These are phyloP conservation scores for Alternaria consortialis DNA, from an alignment of 2,329 filamentous ascomycete genomes.

Conservation along the genomic window DNA sequence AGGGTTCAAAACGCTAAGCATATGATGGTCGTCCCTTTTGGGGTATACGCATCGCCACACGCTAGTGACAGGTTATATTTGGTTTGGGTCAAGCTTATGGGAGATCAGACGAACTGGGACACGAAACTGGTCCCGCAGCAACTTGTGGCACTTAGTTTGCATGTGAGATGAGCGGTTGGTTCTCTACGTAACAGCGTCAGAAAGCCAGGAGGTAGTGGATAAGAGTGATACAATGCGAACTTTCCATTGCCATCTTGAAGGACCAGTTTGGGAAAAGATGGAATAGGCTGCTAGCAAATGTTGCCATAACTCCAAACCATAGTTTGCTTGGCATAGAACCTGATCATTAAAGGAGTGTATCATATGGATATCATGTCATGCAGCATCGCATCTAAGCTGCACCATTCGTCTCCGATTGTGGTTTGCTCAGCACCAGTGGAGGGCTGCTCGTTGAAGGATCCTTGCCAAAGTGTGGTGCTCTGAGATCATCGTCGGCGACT, in stretches of 20 bases:
- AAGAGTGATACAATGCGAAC: not conserved
- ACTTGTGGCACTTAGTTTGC: no score
- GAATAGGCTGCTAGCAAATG: not conserved
- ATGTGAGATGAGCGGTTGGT: no score
- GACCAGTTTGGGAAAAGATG: not conserved
- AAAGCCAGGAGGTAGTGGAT: not conserved
- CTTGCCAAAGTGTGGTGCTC: constrained; percentile 58
- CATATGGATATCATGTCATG: constrained; percentile 16
- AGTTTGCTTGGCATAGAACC: not conserved
- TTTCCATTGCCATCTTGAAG: no score
- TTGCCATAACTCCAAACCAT: not conserved
- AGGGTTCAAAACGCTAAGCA: not conserved
- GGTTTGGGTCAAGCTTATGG: no score
- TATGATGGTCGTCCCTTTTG: constrained; percentile 48
- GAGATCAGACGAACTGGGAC: no score
- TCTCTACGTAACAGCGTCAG: no score
- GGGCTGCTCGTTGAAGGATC: constrained; percentile 54
- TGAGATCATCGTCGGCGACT: constrained; percentile 58
- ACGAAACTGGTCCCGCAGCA: no score
- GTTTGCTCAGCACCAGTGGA: constrained; percentile 53
- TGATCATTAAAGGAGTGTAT: no score
- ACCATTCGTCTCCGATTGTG: constrained; percentile 27
- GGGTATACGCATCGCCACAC: constrained; percentile 13
- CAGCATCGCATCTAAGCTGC: constrained; percentile 3
- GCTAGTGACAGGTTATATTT: not conserved